Evolutionary conservation across 495 filamentous ascomycete species (phyloP), one percentile per base, ranked within the genome.

Genomic region (Neurospora tetrasperma): DNA sequence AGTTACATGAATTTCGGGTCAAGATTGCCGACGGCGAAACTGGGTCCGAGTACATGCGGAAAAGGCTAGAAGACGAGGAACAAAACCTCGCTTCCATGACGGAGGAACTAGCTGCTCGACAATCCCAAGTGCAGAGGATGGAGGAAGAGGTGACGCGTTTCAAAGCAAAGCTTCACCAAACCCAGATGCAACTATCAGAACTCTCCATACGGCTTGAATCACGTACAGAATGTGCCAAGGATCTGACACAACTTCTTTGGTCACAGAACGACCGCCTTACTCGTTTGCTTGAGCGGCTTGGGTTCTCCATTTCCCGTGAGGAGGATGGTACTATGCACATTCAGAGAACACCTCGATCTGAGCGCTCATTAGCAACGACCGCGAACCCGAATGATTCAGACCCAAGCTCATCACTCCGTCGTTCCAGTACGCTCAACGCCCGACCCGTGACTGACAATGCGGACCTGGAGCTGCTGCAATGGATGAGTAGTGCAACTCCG

Each of bases 221-320:
- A 69, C 91, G 93, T 38, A 90, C 89, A 40, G 79, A 80, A 42
- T 90, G 88, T 59, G 89, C 92, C 8, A 92, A 93, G 76, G 93
- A 98, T 72, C 83, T 98, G 11, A 95, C 94, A 31, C 90, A 92
- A 74, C 87, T 90, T 39, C 85, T 98, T 8, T 93, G 92, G 73
- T 81, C 88, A 4, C 92, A 96, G 70, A 91, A 94, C 71, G 90
- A 93, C 75, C 89, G 90, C 59, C 82, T 96, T 5, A 88, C 88
- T 43, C 87, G 88, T 43, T 88, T 99, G 62, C 87, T 99, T 2
- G 94, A 97, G 77, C 88, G 91, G 41, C 83, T 98, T 4, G 94
- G 95, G 14, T 96, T 94, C 77, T 89, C 90, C 0, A 83, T 97
- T 40, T 88, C 90, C 16, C 89, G 92, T 38, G 89, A 91, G 72